Base-by-base conservation (phyloP, 805 yeast genomes). In the Candida ovalis region DNA sequence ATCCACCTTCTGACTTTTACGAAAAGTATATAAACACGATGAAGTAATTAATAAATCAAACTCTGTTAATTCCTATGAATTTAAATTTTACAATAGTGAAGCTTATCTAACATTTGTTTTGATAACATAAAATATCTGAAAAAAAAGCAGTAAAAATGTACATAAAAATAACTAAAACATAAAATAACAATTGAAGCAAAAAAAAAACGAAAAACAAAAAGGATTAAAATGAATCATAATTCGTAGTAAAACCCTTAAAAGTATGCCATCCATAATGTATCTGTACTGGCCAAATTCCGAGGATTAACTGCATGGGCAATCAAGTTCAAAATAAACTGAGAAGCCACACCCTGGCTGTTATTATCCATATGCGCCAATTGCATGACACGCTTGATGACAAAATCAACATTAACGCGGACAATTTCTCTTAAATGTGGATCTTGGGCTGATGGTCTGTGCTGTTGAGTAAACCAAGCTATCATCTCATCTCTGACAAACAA, bases 261-360 rank as follows among this genome's bases (percentile, higher is more conserved):
- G 71, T 89, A 94, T 1, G 99, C 94, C 96, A 94, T 88, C 90
- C 96, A 94, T 54, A 88, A 75, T 15, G 90, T 82, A 59, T 94
- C 99, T 5, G 96, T 85, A 46, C 88, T 82, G 15, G 98, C 97
- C 57, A 94, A 71, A 59, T 89, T 88, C 58, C 96, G 80, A 32
- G 98, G 97, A 62, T 91, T 92, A 15, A 91, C 97, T 6, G 99
- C 98, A 61, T 88, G 90, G 4, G 96, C 85, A 45, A 94, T 88
- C 61, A 92, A 77, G 59, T 94, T 97, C 55, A 94, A 76, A 30
- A 90, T 87, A 52, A 88, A 84, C 66, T 92, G 98, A 33, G 96
- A 88, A 9, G 96, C 87, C 33, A 86, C 84, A 1, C 86, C 81
- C 51, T 87, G 89, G 2, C 91, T 86, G 24, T 51, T 60, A 21